phyloP scores from a whole-genome alignment of 768 basidiomycete genomes.

The Amyloporia xantha region DNA sequence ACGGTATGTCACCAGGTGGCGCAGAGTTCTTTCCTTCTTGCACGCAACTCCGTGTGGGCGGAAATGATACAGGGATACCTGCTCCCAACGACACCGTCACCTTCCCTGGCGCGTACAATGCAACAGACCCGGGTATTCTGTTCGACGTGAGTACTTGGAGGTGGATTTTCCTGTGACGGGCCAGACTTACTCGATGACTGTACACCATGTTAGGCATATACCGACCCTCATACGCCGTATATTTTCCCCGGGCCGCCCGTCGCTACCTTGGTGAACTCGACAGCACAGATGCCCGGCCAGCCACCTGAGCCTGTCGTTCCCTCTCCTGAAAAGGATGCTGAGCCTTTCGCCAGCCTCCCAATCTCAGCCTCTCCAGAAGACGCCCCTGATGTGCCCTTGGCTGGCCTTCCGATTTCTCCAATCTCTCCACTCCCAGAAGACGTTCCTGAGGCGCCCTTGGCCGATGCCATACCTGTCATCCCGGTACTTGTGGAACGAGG shows the following conservation, averaged over 20 bases:
- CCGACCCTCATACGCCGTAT: conserved; percentile 14
- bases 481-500: too few relatives aligned
- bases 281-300: neutral
- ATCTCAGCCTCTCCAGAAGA: too few relatives aligned
- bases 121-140: conserved; percentile 66
- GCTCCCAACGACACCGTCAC: conserved; percentile 43
- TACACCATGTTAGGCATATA: conserved; percentile 14
- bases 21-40: conserved; percentile 77
- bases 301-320: neutral
- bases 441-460: too few relatives aligned
- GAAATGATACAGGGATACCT: conserved; percentile 46
- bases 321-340: neutral
- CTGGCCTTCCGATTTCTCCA: too few relatives aligned
- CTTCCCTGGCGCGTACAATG: conserved; percentile 69
- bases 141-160: conserved; percentile 21
- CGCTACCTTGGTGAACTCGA: conserved; percentile 7
- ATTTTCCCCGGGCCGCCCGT: conserved; percentile 20
- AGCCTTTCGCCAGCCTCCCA: neutral
- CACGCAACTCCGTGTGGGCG: conserved; percentile 46
- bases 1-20: conserved; percentile 32
- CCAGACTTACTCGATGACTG: neutral
- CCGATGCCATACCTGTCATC: too few relatives aligned
- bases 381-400: too few relatives aligned
- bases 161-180: neutral
- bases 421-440: too few relatives aligned